A percentile compares a stretch with the other conserved stretches of the same genome.
Evolutionary conservation across 768 basidiomycete genomes (phyloP).

Genomic region (Lanmaoa pseudosensibilis): DNA sequence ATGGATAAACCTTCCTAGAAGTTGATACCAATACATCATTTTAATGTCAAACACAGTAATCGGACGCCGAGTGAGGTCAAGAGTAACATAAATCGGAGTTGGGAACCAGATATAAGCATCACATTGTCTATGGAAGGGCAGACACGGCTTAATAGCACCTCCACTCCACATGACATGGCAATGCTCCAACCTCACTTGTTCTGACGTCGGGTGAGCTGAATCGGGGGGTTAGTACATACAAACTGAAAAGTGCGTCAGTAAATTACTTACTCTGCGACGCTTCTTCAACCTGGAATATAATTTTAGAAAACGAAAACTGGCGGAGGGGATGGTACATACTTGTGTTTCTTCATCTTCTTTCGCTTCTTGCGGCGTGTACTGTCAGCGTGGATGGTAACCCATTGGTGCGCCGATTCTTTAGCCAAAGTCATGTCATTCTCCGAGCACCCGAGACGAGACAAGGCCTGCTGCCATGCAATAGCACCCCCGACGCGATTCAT

Average conservation of each 20-base stretch:
- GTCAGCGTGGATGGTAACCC: conserved; percentile 69
- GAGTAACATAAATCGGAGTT: background rate
- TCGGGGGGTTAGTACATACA: conserved; percentile 18
- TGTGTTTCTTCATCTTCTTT: conserved; percentile 98
- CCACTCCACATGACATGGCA: background rate
- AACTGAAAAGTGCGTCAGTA: background rate
- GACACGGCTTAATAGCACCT: background rate
- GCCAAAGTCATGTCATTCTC: conserved; percentile 51
- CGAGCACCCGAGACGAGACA: conserved; percentile 63
- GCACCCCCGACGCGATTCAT: conserved; percentile 62
- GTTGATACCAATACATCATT: background rate
- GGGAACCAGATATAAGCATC: background rate
- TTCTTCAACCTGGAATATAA: conserved; percentile 69
- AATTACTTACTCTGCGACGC: conserved; percentile 72
- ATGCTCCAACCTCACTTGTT: conserved; percentile 23
- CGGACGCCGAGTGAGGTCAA: background rate
- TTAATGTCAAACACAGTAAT: background rate
- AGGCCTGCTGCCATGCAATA: conserved; percentile 65
- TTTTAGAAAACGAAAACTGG: conserved; percentile 10
- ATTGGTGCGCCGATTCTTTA: conserved; percentile 56
- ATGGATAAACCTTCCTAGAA: background rate
- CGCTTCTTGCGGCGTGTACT: conserved; percentile 81
- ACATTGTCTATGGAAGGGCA: conserved; percentile 10
- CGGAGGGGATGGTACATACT: conserved; percentile 52
- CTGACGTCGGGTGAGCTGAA: conserved; percentile 48